These are phyloP conservation scores for Hirsutella rhossiliensis DNA, from an alignment of 2,329 filamentous ascomycete genomes.

Conservation along the genomic window DNA sequence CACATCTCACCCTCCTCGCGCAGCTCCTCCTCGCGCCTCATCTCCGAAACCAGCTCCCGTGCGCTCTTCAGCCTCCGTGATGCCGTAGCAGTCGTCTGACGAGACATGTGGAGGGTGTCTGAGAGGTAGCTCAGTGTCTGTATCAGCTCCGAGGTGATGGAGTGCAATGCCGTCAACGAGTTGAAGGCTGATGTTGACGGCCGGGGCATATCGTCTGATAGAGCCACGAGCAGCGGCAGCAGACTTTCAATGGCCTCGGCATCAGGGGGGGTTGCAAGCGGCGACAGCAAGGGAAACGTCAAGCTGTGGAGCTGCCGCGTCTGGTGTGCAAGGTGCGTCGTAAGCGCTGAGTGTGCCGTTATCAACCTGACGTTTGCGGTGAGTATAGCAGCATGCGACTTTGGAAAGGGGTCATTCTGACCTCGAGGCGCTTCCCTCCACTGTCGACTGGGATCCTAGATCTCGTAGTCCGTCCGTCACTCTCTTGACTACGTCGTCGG, in stretches of 20 bases:
- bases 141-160: slow-evolving; percentile 60
- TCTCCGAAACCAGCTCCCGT: slow-evolving; percentile 74
- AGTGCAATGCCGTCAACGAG: slow-evolving; percentile 57
- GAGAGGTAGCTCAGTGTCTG: slow-evolving; percentile 76
- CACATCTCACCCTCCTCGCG: slow-evolving; percentile 74
- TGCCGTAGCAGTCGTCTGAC: slow-evolving; percentile 75
- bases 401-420: slow-evolving; percentile 20
- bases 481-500: slow-evolving; percentile 55
- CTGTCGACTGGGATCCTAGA: slow-evolving; percentile 58
- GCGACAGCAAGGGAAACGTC: slow-evolving; percentile 58
- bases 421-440: slow-evolving; percentile 63
- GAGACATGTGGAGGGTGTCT: slow-evolving; percentile 88
- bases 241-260: slow-evolving; percentile 55
- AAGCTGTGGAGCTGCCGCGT: slow-evolving; percentile 64
- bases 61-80: slow-evolving; percentile 68
- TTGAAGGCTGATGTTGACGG: slow-evolving; percentile 49
- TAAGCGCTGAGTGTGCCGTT: slow-evolving; percentile 62
- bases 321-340: slow-evolving; percentile 64
- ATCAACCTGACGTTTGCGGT: slow-evolving; percentile 45
- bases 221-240: slow-evolving; percentile 52
- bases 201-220: slow-evolving; percentile 55
- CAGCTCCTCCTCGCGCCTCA: slow-evolving; percentile 70
- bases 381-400: slow-evolving; percentile 2
- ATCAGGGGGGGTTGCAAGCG: slow-evolving; percentile 50
- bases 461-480: slow-evolving; percentile 59